These are phyloP conservation scores for Microcyclosporella mali DNA, from an alignment of 2,329 filamentous ascomycete genomes.

Conservation along the genomic window DNA sequence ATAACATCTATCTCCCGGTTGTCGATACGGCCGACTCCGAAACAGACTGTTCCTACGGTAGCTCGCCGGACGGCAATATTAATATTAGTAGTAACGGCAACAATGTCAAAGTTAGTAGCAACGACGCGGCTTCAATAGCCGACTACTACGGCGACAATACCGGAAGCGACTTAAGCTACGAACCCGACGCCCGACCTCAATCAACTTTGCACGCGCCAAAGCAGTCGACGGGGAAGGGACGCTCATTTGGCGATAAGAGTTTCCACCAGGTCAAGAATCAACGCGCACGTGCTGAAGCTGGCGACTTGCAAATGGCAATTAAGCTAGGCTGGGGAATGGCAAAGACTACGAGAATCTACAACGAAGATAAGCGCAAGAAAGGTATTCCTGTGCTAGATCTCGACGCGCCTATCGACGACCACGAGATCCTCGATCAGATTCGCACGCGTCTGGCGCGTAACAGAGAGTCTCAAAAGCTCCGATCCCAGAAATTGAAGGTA, in stretches of 20 bases:
- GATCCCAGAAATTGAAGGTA: constrained; percentile 9
- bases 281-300: constrained; percentile 7
- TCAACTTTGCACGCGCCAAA: background rate
- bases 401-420: constrained; percentile 11
- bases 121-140: no score
- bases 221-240: constrained; percentile 7
- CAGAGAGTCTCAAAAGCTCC: constrained; percentile 7
- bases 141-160: no score
- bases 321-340: constrained; percentile 17
- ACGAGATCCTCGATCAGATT: constrained; percentile 8
- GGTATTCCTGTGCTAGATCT: constrained; percentile 1
- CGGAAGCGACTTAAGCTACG: no score
- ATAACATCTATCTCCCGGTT: no score
- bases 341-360: constrained; percentile 13
- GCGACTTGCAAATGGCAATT: constrained; percentile 12
- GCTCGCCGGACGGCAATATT: no score
- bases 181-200: no score
- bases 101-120: no score
- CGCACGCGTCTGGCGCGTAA: constrained; percentile 8
- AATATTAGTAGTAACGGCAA: no score
- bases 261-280: constrained; percentile 11
- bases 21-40: no score
- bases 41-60: no score
- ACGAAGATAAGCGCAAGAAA: constrained; percentile 8
- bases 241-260: constrained; percentile 10